Conservation (phyloP, 140 eudicot genomes). For the Stevia rebaudiana region DNA sequence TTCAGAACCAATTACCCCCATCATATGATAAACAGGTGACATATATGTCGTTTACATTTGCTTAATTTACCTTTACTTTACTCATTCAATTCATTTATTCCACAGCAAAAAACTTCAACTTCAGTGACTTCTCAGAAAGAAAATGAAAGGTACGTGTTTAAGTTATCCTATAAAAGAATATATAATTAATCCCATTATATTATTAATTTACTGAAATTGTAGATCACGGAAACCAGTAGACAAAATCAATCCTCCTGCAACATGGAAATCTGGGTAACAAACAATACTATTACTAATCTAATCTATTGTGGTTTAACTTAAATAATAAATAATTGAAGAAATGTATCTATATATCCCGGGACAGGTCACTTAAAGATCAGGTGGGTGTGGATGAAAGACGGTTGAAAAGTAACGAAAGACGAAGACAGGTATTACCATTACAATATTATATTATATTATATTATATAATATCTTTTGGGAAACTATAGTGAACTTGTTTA, state of each 20-base stretch:
- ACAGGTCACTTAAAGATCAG: too few relatives aligned
- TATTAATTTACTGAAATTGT: constrained; percentile 15
- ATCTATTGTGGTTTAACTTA: too few relatives aligned
- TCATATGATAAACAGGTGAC: constrained; percentile 50
- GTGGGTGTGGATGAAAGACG: too few relatives aligned
- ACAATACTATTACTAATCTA: too few relatives aligned
- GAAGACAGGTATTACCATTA: too few relatives aligned
- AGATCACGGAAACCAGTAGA: constrained; percentile 51
- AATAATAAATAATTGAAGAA: too few relatives aligned
- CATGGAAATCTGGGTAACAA: constrained; percentile 55
- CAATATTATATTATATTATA: too few relatives aligned
- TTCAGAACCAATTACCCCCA: constrained; percentile 52
- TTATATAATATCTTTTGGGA: too few relatives aligned
- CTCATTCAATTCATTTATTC: background rate
- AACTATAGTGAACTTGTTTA: too few relatives aligned
- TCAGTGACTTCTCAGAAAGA: constrained; percentile 41
- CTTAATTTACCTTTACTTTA: background rate
- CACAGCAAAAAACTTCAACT: constrained; percentile 41
- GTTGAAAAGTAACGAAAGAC: too few relatives aligned
- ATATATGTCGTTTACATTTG: background rate
- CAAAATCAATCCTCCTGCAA: constrained; percentile 42
- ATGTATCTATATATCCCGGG: too few relatives aligned
- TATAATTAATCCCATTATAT: background rate
- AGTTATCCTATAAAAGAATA: background rate
- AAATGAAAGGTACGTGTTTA: constrained; percentile 54